Conservation (phyloP, 176 grass and related monocot species). For the Ananas comosus region DNA sequence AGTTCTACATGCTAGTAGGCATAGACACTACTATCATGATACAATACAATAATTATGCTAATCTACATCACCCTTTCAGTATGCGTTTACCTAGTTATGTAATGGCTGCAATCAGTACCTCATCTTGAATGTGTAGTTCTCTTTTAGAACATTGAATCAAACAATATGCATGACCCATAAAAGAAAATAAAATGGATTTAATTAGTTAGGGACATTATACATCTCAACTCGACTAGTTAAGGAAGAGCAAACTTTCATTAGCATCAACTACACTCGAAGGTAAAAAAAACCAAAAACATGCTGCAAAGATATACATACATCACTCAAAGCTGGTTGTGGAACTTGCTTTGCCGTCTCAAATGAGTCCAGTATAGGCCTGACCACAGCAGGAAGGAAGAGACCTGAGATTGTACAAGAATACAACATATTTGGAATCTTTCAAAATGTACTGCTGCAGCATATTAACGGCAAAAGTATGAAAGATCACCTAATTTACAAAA, state of each 20-base stretch:
- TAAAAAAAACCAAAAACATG: not conserved
- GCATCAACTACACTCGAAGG: not conserved
- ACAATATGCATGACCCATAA: not conserved
- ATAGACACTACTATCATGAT: not conserved
- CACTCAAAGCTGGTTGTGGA: constrained; percentile 51
- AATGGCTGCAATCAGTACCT: not conserved
- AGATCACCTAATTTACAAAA: not conserved
- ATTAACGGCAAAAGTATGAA: not conserved
- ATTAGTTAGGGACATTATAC: not conserved
- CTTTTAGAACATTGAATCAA: not conserved
- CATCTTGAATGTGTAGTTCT: not conserved
- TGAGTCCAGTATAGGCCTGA: constrained; percentile 89
- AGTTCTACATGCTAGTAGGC: too few relatives aligned
- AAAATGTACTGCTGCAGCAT: not conserved
- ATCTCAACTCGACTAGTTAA: not conserved
- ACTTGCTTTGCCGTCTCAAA: constrained; percentile 62
- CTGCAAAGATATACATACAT: constrained; percentile 41
- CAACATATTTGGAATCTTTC: constrained; percentile 3
- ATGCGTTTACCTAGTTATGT: not conserved
- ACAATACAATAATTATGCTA: not conserved
- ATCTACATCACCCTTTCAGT: not conserved
- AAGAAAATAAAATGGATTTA: not conserved
- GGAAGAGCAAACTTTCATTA: not conserved
- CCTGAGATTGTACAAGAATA: constrained; percentile 48
- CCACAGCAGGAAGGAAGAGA: constrained; percentile 86